phyloP scores from a whole-genome alignment of 2,329 filamentous ascomycete genomes.

The Pyrenophora seminiperda region DNA sequence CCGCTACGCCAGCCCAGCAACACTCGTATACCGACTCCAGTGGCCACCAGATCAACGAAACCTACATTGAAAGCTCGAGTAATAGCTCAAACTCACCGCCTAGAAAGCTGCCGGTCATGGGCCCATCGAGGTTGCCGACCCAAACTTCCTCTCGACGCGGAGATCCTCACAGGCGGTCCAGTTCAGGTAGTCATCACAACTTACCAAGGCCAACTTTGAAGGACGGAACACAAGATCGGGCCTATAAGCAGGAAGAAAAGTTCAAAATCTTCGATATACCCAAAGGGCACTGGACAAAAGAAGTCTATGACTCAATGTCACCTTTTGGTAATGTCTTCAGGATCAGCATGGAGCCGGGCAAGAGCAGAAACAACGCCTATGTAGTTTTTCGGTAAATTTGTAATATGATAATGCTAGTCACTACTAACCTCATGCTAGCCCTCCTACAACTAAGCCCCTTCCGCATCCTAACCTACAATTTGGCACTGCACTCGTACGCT shows the following conservation, averaged over 20 bases:
- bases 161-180: background rate
- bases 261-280: constrained; percentile 25
- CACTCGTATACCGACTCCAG: constrained; percentile 16
- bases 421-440: constrained; percentile 15
- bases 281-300: constrained; percentile 22
- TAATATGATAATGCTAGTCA: background rate
- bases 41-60: constrained; percentile 23
- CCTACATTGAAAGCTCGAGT: constrained; percentile 12
- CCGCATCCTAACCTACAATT: constrained; percentile 16
- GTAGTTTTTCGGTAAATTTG: constrained; percentile 33
- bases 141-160: background rate
- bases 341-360: constrained; percentile 33
- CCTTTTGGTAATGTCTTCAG: constrained; percentile 34
- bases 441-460: constrained; percentile 15
- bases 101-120: background rate
- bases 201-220: constrained; percentile 3
- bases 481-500: constrained; percentile 3
- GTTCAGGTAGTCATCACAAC: constrained; percentile 1
- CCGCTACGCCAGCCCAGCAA: constrained; percentile 10
- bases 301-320: constrained; percentile 31
- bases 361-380: constrained; percentile 21
- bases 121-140: background rate
- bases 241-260: constrained; percentile 29
- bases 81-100: background rate
- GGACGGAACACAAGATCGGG: constrained; percentile 20